Percentiles rank a stretch among this genome's conserved stretches.
Conservation (phyloP, 495 filamentous ascomycete genomes). For the Hypoxylon cercidicola region DNA sequence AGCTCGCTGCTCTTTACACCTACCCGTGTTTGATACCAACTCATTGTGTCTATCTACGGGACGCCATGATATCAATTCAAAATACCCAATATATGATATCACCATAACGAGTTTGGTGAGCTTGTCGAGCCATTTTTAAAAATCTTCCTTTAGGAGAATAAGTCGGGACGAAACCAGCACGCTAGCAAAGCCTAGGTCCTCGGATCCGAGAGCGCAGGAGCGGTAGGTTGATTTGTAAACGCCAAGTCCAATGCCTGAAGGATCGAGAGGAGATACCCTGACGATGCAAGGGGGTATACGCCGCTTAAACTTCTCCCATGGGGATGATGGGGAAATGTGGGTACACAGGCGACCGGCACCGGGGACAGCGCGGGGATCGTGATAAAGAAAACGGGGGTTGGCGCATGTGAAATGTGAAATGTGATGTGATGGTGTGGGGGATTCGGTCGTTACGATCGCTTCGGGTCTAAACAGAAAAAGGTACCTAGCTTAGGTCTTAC, state of each 20-base stretch:
- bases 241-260: background rate
- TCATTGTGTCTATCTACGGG: background rate
- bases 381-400: constrained; percentile 11
- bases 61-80: too few species aligned
- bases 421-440: constrained; percentile 14
- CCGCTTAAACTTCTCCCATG: constrained; percentile 23
- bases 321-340: constrained; percentile 12
- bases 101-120: too few species aligned
- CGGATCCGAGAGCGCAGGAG: background rate
- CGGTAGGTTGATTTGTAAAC: too few species aligned
- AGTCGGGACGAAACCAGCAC: too few species aligned
- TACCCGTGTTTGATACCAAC: background rate
- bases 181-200: too few species aligned
- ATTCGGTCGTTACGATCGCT: constrained; percentile 10
- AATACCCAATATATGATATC: too few species aligned
- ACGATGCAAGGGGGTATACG: constrained; percentile 2
- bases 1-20: background rate
- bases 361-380: constrained; percentile 23
- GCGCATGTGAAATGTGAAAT: constrained; percentile 5
- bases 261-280: too few species aligned
- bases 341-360: constrained; percentile 5
- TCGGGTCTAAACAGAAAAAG: constrained; percentile 10
- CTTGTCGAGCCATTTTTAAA: too few species aligned
- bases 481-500: constrained; percentile 25
- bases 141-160: too few species aligned